Base-by-base conservation (phyloP, 768 basidiomycete species). In the Goffeauzyma gilvescens region DNA sequence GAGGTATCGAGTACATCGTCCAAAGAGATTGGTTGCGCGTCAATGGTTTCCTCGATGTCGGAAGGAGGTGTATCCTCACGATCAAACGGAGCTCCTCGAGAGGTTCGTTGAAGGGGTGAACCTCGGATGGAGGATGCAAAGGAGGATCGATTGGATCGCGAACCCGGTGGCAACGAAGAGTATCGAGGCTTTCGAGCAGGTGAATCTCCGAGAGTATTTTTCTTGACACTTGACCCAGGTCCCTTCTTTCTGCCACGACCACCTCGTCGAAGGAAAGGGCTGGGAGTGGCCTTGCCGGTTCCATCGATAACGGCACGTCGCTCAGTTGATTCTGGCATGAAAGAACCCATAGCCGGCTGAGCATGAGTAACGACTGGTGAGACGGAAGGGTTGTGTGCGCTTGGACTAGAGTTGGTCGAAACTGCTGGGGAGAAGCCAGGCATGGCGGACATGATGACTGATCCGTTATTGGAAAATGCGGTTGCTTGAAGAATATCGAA, bases 51-150 rank as follows among this genome's bases (percentile, higher is more conserved):
- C 32, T 49, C 47, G 22, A 34, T 36, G 21, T 49, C 47, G 6
- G 47, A 49, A n/a, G n/a, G n/a, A 8, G 47, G 42, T 4, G 47
- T 49, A 27, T 49, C 47, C 24, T 49, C 47, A 12, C 42, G 34
- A 28, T 49, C 47, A 25, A 44, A 44, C 15, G 46, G 32, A 17
- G 33, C 36, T 15, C 40, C 31, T 21, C 37, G 30, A 8, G 18
- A 14, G 25, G 28, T 32, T 6, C 27, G 32, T 17, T 34, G 42
- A 3, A 49, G 24, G 1, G 42, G 42, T 13, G 47, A 49, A 10
- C 38, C 47, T 5, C 36, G 28, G 25, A 20, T 23, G 20, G 30
- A 27, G 32, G 24, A 30, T 12, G 31, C 28, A 32, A 45, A 15
- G 27, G 25, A 32, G 2, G 37, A 37, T 13, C 44, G 38, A n/a